Conservation (phyloP, 331 rosid genomes). For the Stylosanthes scabra region DNA sequence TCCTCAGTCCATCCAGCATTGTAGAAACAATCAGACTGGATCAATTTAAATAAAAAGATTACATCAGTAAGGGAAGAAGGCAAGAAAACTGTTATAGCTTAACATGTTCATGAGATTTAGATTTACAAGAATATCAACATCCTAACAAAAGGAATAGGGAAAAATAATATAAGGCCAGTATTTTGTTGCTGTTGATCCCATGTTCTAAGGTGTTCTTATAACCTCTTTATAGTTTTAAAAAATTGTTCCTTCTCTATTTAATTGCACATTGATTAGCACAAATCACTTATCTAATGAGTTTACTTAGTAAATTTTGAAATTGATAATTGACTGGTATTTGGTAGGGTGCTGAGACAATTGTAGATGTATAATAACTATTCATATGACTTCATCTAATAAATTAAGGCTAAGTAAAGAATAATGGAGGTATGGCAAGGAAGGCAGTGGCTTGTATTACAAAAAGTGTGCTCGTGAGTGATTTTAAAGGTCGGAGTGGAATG, state of each 20-base stretch:
- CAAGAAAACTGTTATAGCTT: constrained; percentile 28
- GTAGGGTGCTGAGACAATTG: constrained; percentile 27
- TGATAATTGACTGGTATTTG: constrained; percentile 6
- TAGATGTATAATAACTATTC: constrained; percentile 10
- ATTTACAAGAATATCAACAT: constrained; percentile 28
- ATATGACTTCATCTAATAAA: constrained; percentile 19
- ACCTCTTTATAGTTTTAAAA: constrained; percentile 22
- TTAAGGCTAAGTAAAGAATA: too few species aligned
- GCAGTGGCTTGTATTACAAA: too few species aligned
- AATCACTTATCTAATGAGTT: neutral
- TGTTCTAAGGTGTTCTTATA: constrained; percentile 10
- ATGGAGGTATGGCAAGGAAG: too few species aligned
- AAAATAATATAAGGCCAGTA: neutral
- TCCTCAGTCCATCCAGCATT: constrained; percentile 99
- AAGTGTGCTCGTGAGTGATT: too few species aligned
- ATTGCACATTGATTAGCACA: constrained; percentile 10
- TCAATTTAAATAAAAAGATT: constrained; percentile 38
- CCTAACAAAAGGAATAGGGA: neutral
- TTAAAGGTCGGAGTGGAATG: too few species aligned
- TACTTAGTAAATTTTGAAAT: constrained; percentile 7
- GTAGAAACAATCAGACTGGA: constrained; percentile 95
- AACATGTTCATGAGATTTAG: constrained; percentile 20
- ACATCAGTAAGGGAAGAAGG: constrained; percentile 56
- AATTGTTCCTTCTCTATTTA: neutral
- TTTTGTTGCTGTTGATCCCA: constrained; percentile 14